Evolutionary conservation across 139 green algal genomes (phyloP).

Genomic region (Desmodesmus armatus): DNA sequence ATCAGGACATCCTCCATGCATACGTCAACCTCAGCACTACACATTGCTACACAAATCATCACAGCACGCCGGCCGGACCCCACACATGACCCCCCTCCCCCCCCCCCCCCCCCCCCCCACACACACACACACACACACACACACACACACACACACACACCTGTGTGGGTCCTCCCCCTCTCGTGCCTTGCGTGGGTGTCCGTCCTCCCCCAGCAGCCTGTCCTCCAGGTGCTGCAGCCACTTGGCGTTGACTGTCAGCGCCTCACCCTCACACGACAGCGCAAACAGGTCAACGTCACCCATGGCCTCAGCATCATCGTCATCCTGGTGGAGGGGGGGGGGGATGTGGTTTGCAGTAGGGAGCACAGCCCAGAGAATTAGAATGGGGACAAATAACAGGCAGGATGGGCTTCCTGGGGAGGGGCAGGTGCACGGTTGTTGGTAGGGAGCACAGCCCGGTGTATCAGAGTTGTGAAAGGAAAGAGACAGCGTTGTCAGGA

Average conservation of each 20-base stretch:
- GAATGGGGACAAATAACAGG: no score
- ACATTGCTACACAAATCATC: no score
- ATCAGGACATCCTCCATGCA: no score
- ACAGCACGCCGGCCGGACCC: no score
- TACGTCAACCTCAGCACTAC: no score
- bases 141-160: no score
- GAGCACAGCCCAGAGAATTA: neutral
- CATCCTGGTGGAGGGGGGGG: no score
- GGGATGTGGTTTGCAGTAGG: neutral
- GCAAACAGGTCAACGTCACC: slow-evolving; percentile 90
- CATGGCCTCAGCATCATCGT: slow-evolving; percentile 78
- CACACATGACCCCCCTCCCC: no score
- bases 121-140: no score
- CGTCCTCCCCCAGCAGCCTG: slow-evolving; percentile 83
- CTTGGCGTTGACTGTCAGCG: slow-evolving; percentile 80
- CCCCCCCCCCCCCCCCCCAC: no score
- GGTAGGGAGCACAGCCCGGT: neutral
- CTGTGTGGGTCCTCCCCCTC: slow-evolving; percentile 68
- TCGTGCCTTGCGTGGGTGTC: slow-evolving; percentile 74
- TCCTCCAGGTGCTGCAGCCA: slow-evolving; percentile 87
- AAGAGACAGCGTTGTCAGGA: slow-evolving; percentile 58
- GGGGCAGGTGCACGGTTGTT: neutral
- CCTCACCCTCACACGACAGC: slow-evolving; percentile 56
- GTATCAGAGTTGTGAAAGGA: neutral
- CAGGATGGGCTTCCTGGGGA: no score